Evolutionary conservation across 1,284 basidiomycete genomes (phyloP).

Genomic region (Ustilago esculenta): DNA sequence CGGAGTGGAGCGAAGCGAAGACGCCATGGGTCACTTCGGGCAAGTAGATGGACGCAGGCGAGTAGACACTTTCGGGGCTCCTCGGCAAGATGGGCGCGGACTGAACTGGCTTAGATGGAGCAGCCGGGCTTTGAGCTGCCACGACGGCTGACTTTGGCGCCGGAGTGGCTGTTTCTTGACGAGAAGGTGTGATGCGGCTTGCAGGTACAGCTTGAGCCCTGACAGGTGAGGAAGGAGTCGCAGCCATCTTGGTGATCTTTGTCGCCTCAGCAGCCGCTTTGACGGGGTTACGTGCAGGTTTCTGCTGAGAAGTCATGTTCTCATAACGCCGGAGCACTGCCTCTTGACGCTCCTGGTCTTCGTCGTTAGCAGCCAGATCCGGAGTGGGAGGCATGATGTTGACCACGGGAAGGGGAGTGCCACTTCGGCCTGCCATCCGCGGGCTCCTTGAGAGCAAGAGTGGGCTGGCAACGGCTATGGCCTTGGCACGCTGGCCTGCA

Average conservation of each 20-base stretch:
- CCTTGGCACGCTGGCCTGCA: slow-evolving; percentile 40
- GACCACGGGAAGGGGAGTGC: slow-evolving; percentile 45
- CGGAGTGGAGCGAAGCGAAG: slow-evolving; percentile 28
- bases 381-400: slow-evolving; percentile 62
- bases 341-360: slow-evolving; percentile 19
- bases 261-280: slow-evolving; percentile 2
- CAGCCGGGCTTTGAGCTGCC: neutral
- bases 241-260: slow-evolving; percentile 1
- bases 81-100: neutral
- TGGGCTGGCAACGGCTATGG: slow-evolving; percentile 48
- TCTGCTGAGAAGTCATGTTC: slow-evolving; percentile 8
- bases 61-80: slow-evolving; percentile 50
- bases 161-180: slow-evolving; percentile 19
- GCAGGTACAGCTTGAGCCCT: neutral
- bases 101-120: neutral
- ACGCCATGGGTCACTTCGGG: slow-evolving; percentile 13
- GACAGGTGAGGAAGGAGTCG: neutral
- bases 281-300: neutral
- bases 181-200: slow-evolving; percentile 3
- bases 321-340: slow-evolving; percentile 12
- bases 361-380: slow-evolving; percentile 36
- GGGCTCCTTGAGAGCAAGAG: slow-evolving; percentile 43
- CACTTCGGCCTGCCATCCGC: slow-evolving; percentile 17
- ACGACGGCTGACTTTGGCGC: slow-evolving; percentile 8
- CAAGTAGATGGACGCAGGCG: slow-evolving; percentile 38